These are phyloP conservation scores for Solanum commersonii DNA, from an alignment of 257 asterid genomes.

Conservation along the genomic window DNA sequence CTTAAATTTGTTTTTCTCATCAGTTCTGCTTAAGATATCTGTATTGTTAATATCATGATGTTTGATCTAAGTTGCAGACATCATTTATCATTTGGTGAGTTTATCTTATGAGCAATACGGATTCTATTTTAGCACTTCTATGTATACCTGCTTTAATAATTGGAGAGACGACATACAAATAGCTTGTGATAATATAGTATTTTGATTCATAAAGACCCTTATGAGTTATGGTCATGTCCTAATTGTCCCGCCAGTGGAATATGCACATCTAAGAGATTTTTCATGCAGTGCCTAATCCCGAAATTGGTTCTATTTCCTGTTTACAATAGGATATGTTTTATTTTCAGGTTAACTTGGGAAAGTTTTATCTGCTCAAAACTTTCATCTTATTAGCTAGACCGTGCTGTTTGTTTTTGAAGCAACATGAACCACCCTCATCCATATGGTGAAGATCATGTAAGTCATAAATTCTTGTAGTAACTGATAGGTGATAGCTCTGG, in stretches of 20 bases:
- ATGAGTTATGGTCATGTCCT: neutral
- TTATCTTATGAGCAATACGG: neutral
- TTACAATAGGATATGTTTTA: neutral
- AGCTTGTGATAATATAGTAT: neutral
- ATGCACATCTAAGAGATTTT: neutral
- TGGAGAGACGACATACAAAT: neutral
- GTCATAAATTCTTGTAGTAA: slow-evolving; percentile 4
- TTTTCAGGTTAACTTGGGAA: neutral
- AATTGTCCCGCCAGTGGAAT: neutral
- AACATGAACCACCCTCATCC: slow-evolving; percentile 42
- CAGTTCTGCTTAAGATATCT: neutral
- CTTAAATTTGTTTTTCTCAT: neutral
- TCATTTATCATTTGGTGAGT: neutral
- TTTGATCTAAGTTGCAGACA: neutral
- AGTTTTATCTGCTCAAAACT: neutral
- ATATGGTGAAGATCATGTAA: slow-evolving; percentile 51
- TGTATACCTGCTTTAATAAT: neutral
- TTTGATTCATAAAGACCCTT: neutral
- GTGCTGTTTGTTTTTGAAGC: neutral
- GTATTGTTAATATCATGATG: neutral
- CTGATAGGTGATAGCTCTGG: neutral
- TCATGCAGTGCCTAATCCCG: neutral
- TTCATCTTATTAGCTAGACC: neutral
- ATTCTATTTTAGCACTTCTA: neutral
- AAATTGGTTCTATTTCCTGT: neutral